These are phyloP conservation scores for Geotrichum restrictum DNA, from an alignment of 1,139 yeast species.

Conservation along the genomic window DNA sequence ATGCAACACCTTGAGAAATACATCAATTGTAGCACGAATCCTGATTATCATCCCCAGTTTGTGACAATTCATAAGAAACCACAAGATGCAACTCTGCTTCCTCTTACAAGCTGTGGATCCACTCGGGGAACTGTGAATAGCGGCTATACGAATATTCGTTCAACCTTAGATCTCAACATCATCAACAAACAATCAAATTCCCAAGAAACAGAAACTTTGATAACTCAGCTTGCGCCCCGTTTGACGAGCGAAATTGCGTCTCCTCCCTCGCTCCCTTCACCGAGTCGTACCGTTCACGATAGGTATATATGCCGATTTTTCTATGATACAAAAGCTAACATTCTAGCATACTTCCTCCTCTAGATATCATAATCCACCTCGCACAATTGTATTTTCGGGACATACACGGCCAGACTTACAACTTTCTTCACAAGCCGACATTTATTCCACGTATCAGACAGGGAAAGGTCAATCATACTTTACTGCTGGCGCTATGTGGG, in stretches of 20 bases:
- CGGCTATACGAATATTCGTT: slow-evolving; percentile 16
- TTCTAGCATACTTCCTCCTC: slow-evolving; percentile 19
- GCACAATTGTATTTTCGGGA: slow-evolving; percentile 36
- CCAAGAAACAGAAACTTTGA: slow-evolving; percentile 16
- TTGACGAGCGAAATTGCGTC: slow-evolving; percentile 16
- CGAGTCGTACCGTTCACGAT: slow-evolving; percentile 1
- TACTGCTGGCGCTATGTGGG: slow-evolving; percentile 39
- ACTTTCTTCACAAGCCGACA: slow-evolving; percentile 38
- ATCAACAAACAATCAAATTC: not conserved
- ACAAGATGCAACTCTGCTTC: slow-evolving; percentile 6
- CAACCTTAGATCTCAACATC: not conserved
- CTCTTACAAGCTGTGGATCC: slow-evolving; percentile 5
- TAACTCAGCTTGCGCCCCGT: slow-evolving; percentile 21
- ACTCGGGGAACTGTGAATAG: slow-evolving; percentile 18
- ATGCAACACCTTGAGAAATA: slow-evolving; percentile 34
- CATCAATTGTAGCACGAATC: slow-evolving; percentile 24
- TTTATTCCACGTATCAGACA: slow-evolving; percentile 35
- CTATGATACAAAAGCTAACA: too few relatives aligned
- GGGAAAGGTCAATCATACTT: slow-evolving; percentile 34
- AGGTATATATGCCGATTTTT: not conserved
- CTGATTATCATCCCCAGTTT: slow-evolving; percentile 20
- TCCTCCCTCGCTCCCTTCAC: slow-evolving; percentile 5
- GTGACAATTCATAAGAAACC: slow-evolving; percentile 19
- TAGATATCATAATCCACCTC: slow-evolving; percentile 31
- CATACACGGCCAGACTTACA: slow-evolving; percentile 40